Percentiles rank a stretch among this genome's conserved stretches.
Evolutionary conservation across 495 filamentous ascomycete species (phyloP).

Genomic region (Hypoxylon rickii): DNA sequence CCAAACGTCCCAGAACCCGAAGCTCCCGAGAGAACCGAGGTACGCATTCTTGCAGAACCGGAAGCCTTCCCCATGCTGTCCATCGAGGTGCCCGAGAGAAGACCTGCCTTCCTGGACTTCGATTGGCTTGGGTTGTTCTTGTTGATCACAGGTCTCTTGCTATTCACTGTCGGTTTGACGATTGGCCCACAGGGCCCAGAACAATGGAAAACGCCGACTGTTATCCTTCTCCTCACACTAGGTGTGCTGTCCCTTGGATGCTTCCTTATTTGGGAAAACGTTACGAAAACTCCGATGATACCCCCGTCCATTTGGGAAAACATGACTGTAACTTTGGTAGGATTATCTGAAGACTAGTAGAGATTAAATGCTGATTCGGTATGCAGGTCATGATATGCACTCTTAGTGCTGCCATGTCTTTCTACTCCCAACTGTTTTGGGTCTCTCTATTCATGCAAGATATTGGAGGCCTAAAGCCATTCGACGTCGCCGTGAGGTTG

Average conservation of each 20-base stretch:
- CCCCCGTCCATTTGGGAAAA: constrained; percentile 42
- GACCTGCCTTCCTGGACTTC: constrained; percentile 34
- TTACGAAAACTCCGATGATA: constrained; percentile 40
- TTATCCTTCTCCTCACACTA: constrained; percentile 59
- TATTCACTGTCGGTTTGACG: constrained; percentile 42
- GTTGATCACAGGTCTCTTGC: constrained; percentile 38
- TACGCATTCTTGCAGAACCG: constrained; percentile 53
- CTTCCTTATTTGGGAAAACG: constrained; percentile 61
- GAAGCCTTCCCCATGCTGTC: constrained; percentile 59
- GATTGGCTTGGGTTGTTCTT: constrained; percentile 41
- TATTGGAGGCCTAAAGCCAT: constrained; percentile 35
- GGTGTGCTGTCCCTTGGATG: constrained; percentile 54
- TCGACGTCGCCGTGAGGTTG: constrained; percentile 41
- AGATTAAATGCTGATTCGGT: not conserved
- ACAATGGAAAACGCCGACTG: constrained; percentile 62
- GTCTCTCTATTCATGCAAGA: constrained; percentile 47
- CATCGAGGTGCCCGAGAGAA: constrained; percentile 54
- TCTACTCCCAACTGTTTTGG: constrained; percentile 47
- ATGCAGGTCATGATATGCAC: constrained; percentile 38
- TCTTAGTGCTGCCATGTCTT: constrained; percentile 42
- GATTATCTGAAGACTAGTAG: not conserved
- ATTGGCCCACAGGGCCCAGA: constrained; percentile 44
- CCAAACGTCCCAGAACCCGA: constrained; percentile 32
- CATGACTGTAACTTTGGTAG: constrained; percentile 40
- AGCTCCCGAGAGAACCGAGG: constrained; percentile 15